Conservation (phyloP, 2,329 filamentous ascomycete genomes). For the Trichoderma koningiopsis region DNA sequence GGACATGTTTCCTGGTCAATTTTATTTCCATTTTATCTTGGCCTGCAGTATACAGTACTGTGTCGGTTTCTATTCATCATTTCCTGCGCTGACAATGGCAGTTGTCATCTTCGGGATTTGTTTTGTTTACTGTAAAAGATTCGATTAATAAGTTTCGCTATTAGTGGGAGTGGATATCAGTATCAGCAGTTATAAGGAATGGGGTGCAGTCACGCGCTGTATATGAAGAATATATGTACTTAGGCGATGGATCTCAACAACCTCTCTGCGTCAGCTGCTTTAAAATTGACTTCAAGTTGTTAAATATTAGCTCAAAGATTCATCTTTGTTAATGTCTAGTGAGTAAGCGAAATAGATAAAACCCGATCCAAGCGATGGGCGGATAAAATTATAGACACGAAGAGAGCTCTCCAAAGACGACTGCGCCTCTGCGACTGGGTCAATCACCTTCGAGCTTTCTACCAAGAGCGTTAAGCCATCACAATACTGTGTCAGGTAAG, state of each 20-base stretch:
- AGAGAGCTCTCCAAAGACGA: neutral
- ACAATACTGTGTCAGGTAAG: too few species aligned
- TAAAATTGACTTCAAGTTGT: neutral
- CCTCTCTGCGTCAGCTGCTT: neutral
- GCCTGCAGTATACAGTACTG: neutral
- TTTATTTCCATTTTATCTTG: neutral
- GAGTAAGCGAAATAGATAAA: neutral
- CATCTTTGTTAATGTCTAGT: neutral
- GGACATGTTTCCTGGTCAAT: neutral
- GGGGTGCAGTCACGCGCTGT: neutral
- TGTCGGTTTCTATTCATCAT: neutral
- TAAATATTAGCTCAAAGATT: neutral
- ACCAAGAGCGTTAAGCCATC: neutral
- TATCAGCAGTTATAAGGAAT: neutral
- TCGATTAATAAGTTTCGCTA: neutral
- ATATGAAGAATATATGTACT: neutral
- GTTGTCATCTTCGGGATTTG: neutral
- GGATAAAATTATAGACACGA: neutral
- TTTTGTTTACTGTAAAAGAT: neutral
- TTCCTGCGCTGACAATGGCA: neutral
- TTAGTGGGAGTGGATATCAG: neutral
- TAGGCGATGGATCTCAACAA: neutral
- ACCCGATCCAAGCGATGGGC: too few species aligned
- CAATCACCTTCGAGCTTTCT: neutral
- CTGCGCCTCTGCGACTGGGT: neutral